Conservation (phyloP, 2,329 filamentous ascomycete species). For the Grosmannia huntii region DNA sequence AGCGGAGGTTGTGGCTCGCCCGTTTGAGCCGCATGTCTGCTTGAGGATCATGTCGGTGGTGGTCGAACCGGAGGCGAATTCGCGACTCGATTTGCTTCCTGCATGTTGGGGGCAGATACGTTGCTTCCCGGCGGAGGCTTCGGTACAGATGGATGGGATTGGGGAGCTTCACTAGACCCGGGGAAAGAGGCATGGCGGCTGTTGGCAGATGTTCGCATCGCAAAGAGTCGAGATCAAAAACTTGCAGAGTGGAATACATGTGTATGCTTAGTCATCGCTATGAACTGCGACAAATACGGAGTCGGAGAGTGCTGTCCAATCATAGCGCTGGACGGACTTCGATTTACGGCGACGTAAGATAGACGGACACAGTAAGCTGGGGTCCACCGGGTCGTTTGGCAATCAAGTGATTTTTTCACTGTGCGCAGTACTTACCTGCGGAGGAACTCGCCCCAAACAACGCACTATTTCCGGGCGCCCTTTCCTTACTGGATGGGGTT, state of each 20-base stretch:
- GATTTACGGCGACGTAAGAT: too few species aligned
- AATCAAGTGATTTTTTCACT: too few species aligned
- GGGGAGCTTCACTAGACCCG: neutral
- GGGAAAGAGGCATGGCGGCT: neutral
- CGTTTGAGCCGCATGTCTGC: slow-evolving; percentile 21
- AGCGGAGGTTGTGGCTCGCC: slow-evolving; percentile 30
- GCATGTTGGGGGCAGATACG: slow-evolving; percentile 44
- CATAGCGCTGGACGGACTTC: too few species aligned
- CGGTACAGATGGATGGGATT: slow-evolving; percentile 38
- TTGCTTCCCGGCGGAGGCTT: slow-evolving; percentile 45
- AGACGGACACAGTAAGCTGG: too few species aligned
- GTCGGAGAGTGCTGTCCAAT: too few species aligned
- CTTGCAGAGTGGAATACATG: neutral
- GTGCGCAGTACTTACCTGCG: too few species aligned
- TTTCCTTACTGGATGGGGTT: too few species aligned
- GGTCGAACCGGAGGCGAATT: slow-evolving; percentile 35
- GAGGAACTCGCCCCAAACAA: neutral
- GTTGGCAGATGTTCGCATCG: neutral
- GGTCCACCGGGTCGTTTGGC: too few species aligned
- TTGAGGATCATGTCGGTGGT: slow-evolving; percentile 18
- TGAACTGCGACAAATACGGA: too few species aligned
- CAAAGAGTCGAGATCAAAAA: too few species aligned
- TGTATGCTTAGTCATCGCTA: neutral
- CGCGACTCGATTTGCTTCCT: slow-evolving; percentile 28
- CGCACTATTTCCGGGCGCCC: too few species aligned